Conservation (phyloP, 306 rosid species). For the Mucuna pruriens region DNA sequence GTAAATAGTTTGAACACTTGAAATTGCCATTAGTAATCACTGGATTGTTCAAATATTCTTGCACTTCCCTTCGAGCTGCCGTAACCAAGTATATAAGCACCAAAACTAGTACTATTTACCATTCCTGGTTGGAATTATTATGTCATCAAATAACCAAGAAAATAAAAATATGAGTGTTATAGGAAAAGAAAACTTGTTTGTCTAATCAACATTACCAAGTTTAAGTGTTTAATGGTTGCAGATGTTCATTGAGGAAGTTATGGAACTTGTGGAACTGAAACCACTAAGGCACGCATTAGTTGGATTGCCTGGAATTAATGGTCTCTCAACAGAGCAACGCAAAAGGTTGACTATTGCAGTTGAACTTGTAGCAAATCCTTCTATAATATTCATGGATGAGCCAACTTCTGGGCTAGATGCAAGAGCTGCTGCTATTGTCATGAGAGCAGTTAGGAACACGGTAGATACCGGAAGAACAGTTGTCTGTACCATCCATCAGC, state of each 20-base stretch:
- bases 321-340: constrained; percentile 71
- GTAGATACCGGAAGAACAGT: constrained; percentile 75
- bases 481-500: constrained; percentile 75
- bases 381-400: constrained; percentile 76
- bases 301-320: constrained; percentile 64
- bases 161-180: background rate
- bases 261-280: constrained; percentile 68
- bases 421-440: constrained; percentile 71
- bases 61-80: background rate
- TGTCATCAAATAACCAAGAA: background rate
- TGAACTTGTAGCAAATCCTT: constrained; percentile 72
- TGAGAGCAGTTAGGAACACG: constrained; percentile 73
- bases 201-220: background rate
- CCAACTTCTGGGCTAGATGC: constrained; percentile 78
- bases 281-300: constrained; percentile 57
- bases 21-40: background rate
- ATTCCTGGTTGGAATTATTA: background rate
- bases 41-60: background rate
- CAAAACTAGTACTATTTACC: background rate
- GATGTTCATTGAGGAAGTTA: constrained; percentile 71
- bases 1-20: background rate
- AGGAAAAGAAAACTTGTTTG: background rate
- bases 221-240: constrained; percentile 35
- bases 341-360: constrained; percentile 71
- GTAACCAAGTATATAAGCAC: background rate